These are phyloP conservation scores for Fusarium sp. DNA, from an alignment of 2,329 filamentous ascomycete genomes.

Conservation along the genomic window DNA sequence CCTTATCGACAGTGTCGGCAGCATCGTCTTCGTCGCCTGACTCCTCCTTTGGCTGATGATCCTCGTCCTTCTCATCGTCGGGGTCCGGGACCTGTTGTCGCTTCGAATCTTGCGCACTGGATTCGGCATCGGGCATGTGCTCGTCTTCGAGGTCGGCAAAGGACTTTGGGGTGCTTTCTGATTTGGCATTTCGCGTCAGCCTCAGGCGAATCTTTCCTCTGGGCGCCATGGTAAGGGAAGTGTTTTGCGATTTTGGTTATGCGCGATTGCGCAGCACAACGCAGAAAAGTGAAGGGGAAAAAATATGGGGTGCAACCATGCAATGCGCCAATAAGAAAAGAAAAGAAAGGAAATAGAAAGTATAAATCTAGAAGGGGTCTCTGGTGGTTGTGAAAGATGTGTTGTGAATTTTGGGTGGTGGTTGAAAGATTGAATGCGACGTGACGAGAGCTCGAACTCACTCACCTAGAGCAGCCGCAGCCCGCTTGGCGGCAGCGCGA, in stretches of 20 bases:
- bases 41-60: conserved; percentile 67
- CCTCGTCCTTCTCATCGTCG: conserved; percentile 57
- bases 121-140: conserved; percentile 50
- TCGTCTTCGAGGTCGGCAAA: conserved; percentile 57
- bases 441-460: conserved; percentile 34
- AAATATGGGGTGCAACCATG: conserved; percentile 6
- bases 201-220: conserved; percentile 50
- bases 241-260: conserved; percentile 3
- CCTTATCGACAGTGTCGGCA: conserved; percentile 49
- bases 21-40: conserved; percentile 57
- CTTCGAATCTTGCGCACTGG: conserved; percentile 54
- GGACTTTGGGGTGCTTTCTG: conserved; percentile 59
- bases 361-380: neutral
- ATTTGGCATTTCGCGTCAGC: conserved; percentile 50
- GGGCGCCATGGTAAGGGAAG: conserved; percentile 43
- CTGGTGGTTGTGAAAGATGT: neutral
- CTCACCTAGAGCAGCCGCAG: conserved; percentile 66
- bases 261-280: conserved; percentile 21
- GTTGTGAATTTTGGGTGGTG: conserved; percentile 11
- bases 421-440: conserved; percentile 23
- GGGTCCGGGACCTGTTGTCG: conserved; percentile 57
- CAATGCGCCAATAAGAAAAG: neutral
- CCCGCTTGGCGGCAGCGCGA: conserved; percentile 66
- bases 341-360: neutral
- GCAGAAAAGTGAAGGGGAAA: conserved; percentile 5